phyloP scores from a whole-genome alignment of 768 basidiomycete species.

The Pleurotus giganteus region DNA sequence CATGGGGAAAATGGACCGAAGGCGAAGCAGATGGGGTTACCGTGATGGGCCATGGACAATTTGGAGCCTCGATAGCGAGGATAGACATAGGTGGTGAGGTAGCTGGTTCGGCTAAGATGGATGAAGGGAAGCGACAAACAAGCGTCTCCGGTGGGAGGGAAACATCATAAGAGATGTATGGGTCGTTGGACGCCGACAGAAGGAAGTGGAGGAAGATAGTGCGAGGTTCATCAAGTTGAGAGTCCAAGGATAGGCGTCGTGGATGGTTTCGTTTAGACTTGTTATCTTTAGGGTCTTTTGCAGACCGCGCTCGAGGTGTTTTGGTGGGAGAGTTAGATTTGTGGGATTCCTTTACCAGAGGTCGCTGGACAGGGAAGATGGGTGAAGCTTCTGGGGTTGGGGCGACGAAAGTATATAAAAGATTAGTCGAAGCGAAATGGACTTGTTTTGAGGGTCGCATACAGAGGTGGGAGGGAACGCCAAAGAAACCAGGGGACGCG shows the following conservation, averaged over 20 bases:
- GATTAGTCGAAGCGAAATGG: conserved; percentile 6
- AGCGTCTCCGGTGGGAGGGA: conserved; percentile 4
- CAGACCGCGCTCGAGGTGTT: background rate
- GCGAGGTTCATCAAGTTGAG: conserved; percentile 4
- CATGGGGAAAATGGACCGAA: background rate
- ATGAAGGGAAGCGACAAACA: background rate
- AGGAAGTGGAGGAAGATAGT: conserved; percentile 4
- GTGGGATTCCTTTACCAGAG: background rate
- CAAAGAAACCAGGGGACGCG: background rate
- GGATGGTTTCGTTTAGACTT: background rate
- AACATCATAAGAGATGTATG: conserved; percentile 6
- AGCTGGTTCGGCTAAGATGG: conserved; percentile 2
- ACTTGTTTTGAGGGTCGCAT: conserved; percentile 9
- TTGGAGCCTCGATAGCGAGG: background rate
- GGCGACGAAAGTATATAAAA: background rate
- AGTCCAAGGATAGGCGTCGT: conserved; percentile 8
- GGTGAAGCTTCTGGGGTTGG: conserved; percentile 5
- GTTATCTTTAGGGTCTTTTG: background rate
- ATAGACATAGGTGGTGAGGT: conserved; percentile 1
- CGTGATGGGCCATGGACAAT: conserved; percentile 7
- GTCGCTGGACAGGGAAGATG: background rate
- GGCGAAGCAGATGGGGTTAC: conserved; percentile 7
- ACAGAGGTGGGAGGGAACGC: background rate
- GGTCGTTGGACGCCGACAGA: background rate
- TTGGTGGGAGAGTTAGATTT: background rate